Base-by-base conservation (phyloP, 495 filamentous ascomycete genomes). In the Patellaria atrata region DNA sequence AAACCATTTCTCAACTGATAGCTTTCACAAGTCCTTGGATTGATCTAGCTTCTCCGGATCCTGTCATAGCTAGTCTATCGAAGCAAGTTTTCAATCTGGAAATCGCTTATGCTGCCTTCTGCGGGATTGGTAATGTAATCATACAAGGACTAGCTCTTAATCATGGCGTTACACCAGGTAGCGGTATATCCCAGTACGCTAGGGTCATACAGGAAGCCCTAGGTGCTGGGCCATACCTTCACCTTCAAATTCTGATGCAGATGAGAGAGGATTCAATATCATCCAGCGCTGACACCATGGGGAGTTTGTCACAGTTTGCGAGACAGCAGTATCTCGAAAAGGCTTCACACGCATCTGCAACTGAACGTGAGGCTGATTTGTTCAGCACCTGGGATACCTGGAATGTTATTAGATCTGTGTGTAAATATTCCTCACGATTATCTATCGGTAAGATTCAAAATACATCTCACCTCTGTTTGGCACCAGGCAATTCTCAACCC, bases 61-160 rank as follows among this genome's bases (percentile, higher is more conserved):
- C 83, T 11, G 44, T 81, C 39, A 74, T 93, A 38, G 71, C 81
- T 1, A 75, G 81, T 51, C 61, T 94, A 35, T 92, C 85, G 9
- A 71, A 79, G 19, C 85, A 94, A 52, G 82, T 94, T 2, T 59
- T 99, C 30, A 82, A 83, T 53, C 61, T 89, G 33, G 89, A 99
- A 47, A 70, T 96, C 12, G 76, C 80, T 14, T 99, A 94, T 56
- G 91, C 89, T 22, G 82, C 80, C 31, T 99, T 94, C 60, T 92
- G 83, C 52, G 89, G 89, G 11, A 67, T 85, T 40, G 73, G 72
- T 14, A 91, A 79, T 53, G 65, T 99, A 24, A 61, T 94, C 35
- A 60, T 96, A 20, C 75, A 74, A 2, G 82, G 83, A 3, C 89
- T 86, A 1, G 67, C 62, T 38, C 38, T 73, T 50, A 51, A 66